Base-by-base conservation (phyloP, 352 stramenopile species). In the Globisporangium sylvaticum region DNA sequence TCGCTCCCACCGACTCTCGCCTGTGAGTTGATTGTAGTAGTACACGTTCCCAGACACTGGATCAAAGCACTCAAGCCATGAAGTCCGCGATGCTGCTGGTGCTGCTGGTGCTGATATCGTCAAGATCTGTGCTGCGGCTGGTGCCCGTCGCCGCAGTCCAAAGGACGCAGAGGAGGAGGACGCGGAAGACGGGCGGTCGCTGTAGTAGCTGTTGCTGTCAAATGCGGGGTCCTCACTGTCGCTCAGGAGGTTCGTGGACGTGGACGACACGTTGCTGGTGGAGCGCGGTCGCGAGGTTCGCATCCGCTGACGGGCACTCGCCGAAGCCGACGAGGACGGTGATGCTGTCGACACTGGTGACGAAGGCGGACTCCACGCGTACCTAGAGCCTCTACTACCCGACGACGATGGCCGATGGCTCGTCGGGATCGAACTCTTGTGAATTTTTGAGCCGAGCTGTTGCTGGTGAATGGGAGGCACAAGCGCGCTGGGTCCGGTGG, bases 11-110 rank as follows among this genome's bases (percentile, higher is more conserved):
- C 75, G 72, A 64, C 84, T 91, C 74, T 94, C 84, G 8, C 81
- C 84, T 27, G 81, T 93, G 67, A 70, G 70, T 39, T 87, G 82
- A 68, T 89, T 92, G 71, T 92, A 92, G 73, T 84, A 88, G 56
- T 94, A 93, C 18, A 69, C 64, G 29, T 72, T 85, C 25, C 81
- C 78, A 3, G 72, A 81, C 27, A 68, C 58, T 31, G 81, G 66
- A 66, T 94, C 84, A 42, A 86, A 73, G 67, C 80, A 91, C 53
- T 88, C 73, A 48, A 92, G 70, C 83, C 83, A 93, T 22, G 37
- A 31, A 12, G 31, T 37, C n/a, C 24, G 3, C 25, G n/a, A 20
- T 27, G 32, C 39, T 25, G 8, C 3, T 37, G 24, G 5, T 54
- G 15, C 9, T 31, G 62, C 25, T 50, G 37, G 24, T 34, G 37